Base-by-base conservation (phyloP, 2,329 filamentous ascomycete species). In the Rhynchosporium secalis region DNA sequence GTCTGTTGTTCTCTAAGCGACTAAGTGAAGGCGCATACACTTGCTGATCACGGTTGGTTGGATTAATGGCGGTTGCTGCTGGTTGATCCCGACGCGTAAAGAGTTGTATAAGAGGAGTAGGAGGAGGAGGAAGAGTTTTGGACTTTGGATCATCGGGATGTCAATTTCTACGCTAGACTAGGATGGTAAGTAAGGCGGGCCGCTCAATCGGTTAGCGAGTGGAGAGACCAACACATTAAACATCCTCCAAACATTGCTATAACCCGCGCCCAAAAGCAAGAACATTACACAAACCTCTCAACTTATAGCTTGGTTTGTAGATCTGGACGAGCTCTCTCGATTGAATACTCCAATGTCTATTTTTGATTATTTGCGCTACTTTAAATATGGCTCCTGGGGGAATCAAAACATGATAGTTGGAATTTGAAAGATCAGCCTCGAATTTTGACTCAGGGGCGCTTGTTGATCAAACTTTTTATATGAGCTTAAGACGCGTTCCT, bases 261-360 rank as follows among this genome's bases (percentile, higher is more conserved):
- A 66, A 70, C 72, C 71, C 69, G 71, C 69, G 72, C 70, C 74
- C 52, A 54, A 31, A 43, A 58, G 66, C 46, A 60, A 65, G 52
- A 58, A 56, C 69, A 63, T 63, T 12, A 26, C n/a, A 65, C 68
- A 70, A 75, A 77, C 77, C 69, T 74, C 75, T 76, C 72, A 76
- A 79, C 76, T 89, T 82, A 80, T 86, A 86, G 81, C 84, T 84
- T 86, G 90, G 81, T 87, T 71, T 79, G 78, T 77, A 85, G 86
- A 77, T 75, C 75, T 47, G 55, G 60, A 56, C 48, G 61, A 65
- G 76, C 66, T 75, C 78, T 77, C 75, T 78, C 76, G 49, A 72
- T 68, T 57, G 72, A 77, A 74, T 73, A 72, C 72, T 67, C 62
- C 72, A 77, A 59, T 63, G 68, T 52, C 46, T 58, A 46, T 38